Evolutionary conservation across 441 rosid genomes (phyloP), one percentile per base, ranked within the genome.

Genomic region (Aleurites moluccanus): DNA sequence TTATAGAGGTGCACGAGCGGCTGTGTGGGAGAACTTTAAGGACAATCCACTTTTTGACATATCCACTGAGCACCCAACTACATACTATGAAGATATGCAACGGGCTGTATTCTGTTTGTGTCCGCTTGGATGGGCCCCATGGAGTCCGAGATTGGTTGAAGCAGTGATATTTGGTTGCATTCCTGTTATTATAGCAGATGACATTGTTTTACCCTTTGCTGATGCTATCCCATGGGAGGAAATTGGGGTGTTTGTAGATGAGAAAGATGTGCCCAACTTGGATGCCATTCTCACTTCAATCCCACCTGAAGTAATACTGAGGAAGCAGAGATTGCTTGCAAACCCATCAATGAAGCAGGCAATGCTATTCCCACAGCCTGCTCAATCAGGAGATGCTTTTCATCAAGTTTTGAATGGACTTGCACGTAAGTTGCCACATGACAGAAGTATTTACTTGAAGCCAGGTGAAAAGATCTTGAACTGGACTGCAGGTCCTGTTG

Each of bases 191-290:
- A 91, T 95, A 84, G 98, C 93, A 0, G 99, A 95, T 21, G 96
- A 95, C 77, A 95, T 91, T 13, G 99, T 95, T 70, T 80, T 95
- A 40, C 98, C 98, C 44, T 92, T 95, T n/a, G 99, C 98, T 1
- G 99, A 95, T 23, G 99, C 99, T 4, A 95, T 95, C 69, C 97
- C 99, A 1, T 95, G 97, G 98, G 97, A 95, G 74, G 96, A 95
- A 69, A 95, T 92, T 15, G 97, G 98, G 47, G 94, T 95, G 10
- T 91, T 82, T 77, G 97, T 92, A 1, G 96, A 82, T 0, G 99
- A 92, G 80, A 83, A 89, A 87, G 99, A 95, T 33, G 99, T 95
- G 10, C 94, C 97, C 2, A 81, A 87, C 67, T 77, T 92, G 77
- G 94, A 94, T 75, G 86, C 92, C 13, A 88, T 92, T 73, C 90